Percentiles rank a stretch among this genome's conserved stretches.
Evolutionary conservation across 129 eudicot genomes (phyloP).

Genomic region (Centrapalus pauciflorus): DNA sequence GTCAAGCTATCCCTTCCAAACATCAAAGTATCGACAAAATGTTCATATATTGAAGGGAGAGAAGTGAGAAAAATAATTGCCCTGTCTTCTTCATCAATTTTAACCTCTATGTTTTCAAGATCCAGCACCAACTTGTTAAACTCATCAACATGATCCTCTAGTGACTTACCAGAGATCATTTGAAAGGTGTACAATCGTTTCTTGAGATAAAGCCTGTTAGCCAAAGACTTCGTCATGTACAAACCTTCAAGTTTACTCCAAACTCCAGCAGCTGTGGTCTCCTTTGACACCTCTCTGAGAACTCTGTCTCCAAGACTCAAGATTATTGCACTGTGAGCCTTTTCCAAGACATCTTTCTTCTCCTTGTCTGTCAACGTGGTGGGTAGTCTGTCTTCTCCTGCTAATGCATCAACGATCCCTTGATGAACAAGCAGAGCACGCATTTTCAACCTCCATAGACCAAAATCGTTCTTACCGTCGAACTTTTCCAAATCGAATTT

Average conservation of each 20-base stretch:
- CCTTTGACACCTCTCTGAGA: slow-evolving; percentile 6
- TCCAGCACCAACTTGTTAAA: background rate
- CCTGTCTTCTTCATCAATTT: background rate
- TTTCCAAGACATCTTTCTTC: background rate
- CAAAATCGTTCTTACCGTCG: too few species aligned
- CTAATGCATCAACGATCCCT: too few species aligned
- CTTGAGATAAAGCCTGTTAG: slow-evolving; percentile 12
- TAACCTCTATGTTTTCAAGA: background rate
- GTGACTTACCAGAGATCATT: background rate
- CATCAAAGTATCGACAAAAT: background rate
- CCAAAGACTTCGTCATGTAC: slow-evolving; percentile 23
- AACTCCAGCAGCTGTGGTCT: background rate
- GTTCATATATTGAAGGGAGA: background rate
- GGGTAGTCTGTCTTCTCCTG: too few species aligned
- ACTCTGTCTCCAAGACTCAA: background rate
- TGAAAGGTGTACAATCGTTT: background rate
- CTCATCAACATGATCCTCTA: background rate
- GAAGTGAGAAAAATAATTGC: background rate
- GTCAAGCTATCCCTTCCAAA: background rate
- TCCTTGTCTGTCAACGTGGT: too few species aligned
- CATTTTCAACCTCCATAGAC: too few species aligned
- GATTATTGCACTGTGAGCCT: slow-evolving; percentile 1
- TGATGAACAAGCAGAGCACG: too few species aligned
- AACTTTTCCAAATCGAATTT: too few species aligned
- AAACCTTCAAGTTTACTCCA: slow-evolving; percentile 11